Evolutionary conservation across 2,329 filamentous ascomycete species (phyloP).

Genomic region (Cercospora zeina): DNA sequence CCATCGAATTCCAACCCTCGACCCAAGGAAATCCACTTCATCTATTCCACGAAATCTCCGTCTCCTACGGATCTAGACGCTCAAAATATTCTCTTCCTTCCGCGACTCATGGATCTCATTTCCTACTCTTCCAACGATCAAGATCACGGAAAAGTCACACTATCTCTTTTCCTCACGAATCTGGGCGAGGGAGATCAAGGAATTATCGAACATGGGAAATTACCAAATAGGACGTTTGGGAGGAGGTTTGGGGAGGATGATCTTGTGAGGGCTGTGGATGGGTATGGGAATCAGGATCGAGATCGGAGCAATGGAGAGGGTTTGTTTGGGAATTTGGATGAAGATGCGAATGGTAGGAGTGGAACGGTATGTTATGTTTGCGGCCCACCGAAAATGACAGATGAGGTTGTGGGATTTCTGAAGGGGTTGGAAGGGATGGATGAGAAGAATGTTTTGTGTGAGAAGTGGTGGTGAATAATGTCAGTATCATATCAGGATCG

Average conservation of each 20-base stretch:
- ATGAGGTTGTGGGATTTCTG: slow-evolving; percentile 48
- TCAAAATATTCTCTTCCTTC: slow-evolving; percentile 50
- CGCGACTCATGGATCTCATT: slow-evolving; percentile 45
- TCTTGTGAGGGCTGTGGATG: slow-evolving; percentile 44
- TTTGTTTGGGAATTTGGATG: slow-evolving; percentile 36
- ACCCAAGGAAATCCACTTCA: slow-evolving; percentile 53
- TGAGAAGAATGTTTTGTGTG: slow-evolving; percentile 47
- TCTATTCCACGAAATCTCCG: slow-evolving; percentile 61
- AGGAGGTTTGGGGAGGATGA: slow-evolving; percentile 39
- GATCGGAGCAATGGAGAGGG: neutral
- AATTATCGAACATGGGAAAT: slow-evolving; percentile 34
- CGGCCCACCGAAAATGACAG: slow-evolving; percentile 52
- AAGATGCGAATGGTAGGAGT: slow-evolving; percentile 39
- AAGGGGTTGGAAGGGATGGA: slow-evolving; percentile 43
- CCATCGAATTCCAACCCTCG: slow-evolving; percentile 32
- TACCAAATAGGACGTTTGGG: slow-evolving; percentile 37
- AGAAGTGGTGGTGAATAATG: slow-evolving; percentile 54
- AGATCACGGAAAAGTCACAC: slow-evolving; percentile 30
- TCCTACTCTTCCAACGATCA: slow-evolving; percentile 14
- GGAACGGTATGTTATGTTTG: slow-evolving; percentile 51
- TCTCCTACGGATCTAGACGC: slow-evolving; percentile 32
- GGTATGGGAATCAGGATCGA: slow-evolving; percentile 19
- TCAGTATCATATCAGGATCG: no score
- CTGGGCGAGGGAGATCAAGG: slow-evolving; percentile 27
- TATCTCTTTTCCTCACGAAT: slow-evolving; percentile 39